These are phyloP conservation scores for Teratosphaeria viscida DNA, from an alignment of 2,329 filamentous ascomycete species.

Conservation along the genomic window DNA sequence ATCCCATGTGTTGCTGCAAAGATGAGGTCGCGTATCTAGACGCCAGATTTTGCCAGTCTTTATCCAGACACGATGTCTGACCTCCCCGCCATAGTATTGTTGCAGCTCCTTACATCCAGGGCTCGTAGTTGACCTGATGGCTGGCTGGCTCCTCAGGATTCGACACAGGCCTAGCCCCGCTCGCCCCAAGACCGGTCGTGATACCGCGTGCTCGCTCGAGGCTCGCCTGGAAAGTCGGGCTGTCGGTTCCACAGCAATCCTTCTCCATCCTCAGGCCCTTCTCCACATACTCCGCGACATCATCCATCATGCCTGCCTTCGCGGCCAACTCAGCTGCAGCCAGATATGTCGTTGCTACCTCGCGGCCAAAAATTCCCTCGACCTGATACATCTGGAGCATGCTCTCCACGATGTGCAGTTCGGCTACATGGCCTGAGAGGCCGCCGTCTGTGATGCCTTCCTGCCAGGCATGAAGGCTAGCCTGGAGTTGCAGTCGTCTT, in stretches of 20 bases:
- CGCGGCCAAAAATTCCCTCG: conserved; percentile 8
- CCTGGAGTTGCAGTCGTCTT: conserved; percentile 4
- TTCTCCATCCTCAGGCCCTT: conserved; percentile 7
- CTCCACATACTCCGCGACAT: conserved; percentile 1
- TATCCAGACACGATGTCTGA: not conserved
- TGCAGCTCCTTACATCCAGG: not conserved
- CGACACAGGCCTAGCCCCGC: not conserved
- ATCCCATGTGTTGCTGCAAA: not conserved
- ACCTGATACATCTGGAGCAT: conserved; percentile 8
- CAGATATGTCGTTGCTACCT: conserved; percentile 8
- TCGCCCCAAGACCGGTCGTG: not conserved
- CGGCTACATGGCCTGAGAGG: not conserved
- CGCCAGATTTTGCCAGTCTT: not conserved
- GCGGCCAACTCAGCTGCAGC: conserved; percentile 7
- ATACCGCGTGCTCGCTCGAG: not conserved
- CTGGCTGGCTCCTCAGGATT: not conserved
- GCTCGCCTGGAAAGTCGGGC: conserved; percentile 6
- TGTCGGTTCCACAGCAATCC: conserved; percentile 7
- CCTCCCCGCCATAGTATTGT: not conserved
- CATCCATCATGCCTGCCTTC: conserved; percentile 2
- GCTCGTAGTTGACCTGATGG: not conserved
- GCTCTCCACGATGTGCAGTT: conserved; percentile 4
- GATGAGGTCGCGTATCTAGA: not conserved
- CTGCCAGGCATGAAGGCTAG: conserved; percentile 5
- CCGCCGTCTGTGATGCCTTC: conserved; percentile 1